These are phyloP conservation scores for Hypoxylon sp. DNA, from an alignment of 2,329 filamentous ascomycete genomes.

Conservation along the genomic window DNA sequence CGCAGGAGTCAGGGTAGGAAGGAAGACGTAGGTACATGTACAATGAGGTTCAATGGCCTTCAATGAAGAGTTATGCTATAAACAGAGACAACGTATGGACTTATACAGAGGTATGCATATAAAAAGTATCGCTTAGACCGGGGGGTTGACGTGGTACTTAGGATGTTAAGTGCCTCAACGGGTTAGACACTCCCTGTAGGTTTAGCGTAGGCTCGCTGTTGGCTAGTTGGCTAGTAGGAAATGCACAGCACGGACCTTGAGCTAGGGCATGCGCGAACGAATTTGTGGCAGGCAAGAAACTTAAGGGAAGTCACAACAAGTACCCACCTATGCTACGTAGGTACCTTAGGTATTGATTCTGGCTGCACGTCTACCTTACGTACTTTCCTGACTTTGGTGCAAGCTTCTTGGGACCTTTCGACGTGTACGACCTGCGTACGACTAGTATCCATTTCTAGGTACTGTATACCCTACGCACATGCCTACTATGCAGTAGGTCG, in stretches of 20 bases:
- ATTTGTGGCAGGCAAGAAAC: conserved; percentile 39
- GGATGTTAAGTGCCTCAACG: conserved; percentile 40
- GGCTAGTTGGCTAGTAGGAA: conserved; percentile 18
- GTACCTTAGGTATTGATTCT: conserved; percentile 42
- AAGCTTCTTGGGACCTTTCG: conserved; percentile 4
- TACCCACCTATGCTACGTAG: conserved; percentile 41
- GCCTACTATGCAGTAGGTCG: not conserved
- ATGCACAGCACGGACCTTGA: conserved; percentile 27
- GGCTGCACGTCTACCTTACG: conserved; percentile 45
- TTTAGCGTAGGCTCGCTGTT: conserved; percentile 16
- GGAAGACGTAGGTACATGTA: conserved; percentile 35
- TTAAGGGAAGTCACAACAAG: conserved; percentile 24
- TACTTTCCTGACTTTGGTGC: conserved; percentile 29
- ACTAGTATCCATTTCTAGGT: not conserved
- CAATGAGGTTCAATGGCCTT: conserved; percentile 16
- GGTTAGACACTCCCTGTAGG: conserved; percentile 34
- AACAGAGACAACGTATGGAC: conserved; percentile 5
- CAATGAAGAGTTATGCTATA: conserved; percentile 18
- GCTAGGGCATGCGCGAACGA: conserved; percentile 36
- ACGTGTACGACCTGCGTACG: conserved; percentile 26
- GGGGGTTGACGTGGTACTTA: conserved; percentile 18
- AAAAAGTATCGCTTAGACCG: conserved; percentile 10
- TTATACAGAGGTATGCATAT: conserved; percentile 29
- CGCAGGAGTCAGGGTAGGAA: conserved; percentile 45
- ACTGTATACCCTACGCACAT: not conserved